Conservation (phyloP, 78 protist species). For the Cyanophora paradoxa region DNA sequence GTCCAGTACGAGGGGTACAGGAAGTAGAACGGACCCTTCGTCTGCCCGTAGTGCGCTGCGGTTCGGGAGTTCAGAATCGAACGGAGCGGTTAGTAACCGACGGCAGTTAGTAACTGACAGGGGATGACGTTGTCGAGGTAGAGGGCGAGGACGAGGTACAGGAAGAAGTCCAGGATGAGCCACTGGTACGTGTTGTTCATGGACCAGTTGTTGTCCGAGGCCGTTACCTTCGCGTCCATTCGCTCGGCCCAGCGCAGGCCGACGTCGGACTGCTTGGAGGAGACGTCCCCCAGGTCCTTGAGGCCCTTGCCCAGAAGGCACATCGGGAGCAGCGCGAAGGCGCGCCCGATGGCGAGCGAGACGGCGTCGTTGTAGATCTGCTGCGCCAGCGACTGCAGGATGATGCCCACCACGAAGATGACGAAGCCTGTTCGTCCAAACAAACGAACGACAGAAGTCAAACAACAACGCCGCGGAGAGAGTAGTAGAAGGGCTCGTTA, state of each 20-base stretch:
- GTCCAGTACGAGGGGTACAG: conserved; percentile 2
- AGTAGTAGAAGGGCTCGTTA: too few relatives aligned
- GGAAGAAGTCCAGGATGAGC: conserved; percentile 32
- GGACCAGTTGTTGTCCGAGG: background rate
- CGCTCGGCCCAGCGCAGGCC: conserved; percentile 50
- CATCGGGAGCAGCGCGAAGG: conserved; percentile 27
- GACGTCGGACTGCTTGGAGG: background rate
- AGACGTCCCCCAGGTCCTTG: conserved; percentile 8
- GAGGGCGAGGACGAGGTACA: conserved; percentile 26
- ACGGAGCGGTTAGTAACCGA: too few relatives aligned
- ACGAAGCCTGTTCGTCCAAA: conserved; percentile 40
- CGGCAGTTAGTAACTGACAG: too few relatives aligned
- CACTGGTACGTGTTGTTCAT: conserved; percentile 20
- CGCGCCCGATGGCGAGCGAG: background rate
- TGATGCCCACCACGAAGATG: conserved; percentile 19
- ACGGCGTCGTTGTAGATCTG: background rate
- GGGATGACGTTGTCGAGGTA: conserved; percentile 52
- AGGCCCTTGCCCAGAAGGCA: conserved; percentile 43
- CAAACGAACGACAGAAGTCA: too few relatives aligned
- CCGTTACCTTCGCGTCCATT: background rate
- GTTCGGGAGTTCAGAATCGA: too few relatives aligned
- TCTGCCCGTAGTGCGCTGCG: conserved; percentile 16
- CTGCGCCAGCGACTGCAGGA: conserved; percentile 4
- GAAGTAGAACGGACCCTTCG: background rate
- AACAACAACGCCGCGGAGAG: too few relatives aligned